These are phyloP conservation scores for Geosiphon pyriformis DNA, from an alignment of 192 early-diverging fungal genomes.

Conservation along the genomic window DNA sequence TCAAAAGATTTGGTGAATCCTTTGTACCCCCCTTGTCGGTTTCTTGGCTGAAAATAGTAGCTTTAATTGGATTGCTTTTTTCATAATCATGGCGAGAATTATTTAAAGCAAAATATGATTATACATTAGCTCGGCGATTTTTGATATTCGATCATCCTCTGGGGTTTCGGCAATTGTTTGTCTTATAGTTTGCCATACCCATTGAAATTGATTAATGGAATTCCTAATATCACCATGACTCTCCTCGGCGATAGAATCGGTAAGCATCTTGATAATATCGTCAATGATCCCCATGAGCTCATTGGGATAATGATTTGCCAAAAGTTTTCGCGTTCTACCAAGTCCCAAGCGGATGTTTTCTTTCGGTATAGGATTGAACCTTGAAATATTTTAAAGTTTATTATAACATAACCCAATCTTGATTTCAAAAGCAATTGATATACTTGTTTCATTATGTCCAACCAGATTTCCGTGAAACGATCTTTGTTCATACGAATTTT, in stretches of 20 bases:
- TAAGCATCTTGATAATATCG: not conserved
- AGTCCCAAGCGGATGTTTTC: not conserved
- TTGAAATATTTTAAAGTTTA: not conserved
- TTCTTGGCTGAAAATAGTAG: not conserved
- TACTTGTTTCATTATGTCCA: not conserved
- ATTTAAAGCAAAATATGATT: not conserved
- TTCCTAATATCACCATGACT: not conserved
- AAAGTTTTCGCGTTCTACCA: not conserved
- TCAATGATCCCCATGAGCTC: not conserved
- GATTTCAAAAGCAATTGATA: not conserved
- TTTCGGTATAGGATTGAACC: not conserved
- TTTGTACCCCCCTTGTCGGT: not conserved
- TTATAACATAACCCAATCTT: not conserved
- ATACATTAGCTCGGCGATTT: no score
- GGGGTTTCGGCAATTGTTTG: not conserved
- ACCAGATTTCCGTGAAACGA: not conserved
- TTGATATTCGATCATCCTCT: not conserved
- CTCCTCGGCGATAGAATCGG: not conserved
- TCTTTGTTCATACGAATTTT: not conserved
- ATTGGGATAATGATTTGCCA: not conserved
- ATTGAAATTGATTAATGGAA: not conserved
- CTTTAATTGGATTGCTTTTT: not conserved
- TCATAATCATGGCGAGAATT: not conserved
- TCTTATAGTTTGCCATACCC: not conserved
- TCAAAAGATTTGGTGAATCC: not conserved